phyloP scores from a whole-genome alignment of 108 stramenopile genomes.

The Discostella pseudostelligera region DNA sequence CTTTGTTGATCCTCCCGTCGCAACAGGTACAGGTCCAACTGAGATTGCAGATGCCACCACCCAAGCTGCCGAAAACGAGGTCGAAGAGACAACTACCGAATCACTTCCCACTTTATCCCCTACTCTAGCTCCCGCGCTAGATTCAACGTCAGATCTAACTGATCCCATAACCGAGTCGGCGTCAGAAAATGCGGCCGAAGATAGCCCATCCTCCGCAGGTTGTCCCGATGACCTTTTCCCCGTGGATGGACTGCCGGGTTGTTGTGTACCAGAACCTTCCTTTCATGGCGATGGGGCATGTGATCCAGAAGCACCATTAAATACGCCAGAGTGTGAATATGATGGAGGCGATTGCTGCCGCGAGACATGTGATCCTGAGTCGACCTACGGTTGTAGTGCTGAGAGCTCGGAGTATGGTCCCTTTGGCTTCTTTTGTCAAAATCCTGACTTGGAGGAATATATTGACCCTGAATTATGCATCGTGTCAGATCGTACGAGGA shows the following conservation, averaged over 20 bases:
- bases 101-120: neutral
- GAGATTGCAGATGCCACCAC: neutral
- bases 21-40: conserved; percentile 9
- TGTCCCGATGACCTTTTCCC: conserved; percentile 31
- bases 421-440: conserved; percentile 44
- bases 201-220: neutral
- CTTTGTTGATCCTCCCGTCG: neutral
- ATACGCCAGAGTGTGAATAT: conserved; percentile 75
- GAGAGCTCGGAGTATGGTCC: conserved; percentile 42
- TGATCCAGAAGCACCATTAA: conserved; percentile 78
- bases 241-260: conserved; percentile 37
- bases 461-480: conserved; percentile 35
- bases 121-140: neutral
- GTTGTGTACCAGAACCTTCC: conserved; percentile 44
- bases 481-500: conserved; percentile 36
- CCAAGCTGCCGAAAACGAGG: conserved; percentile 1
- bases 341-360: conserved; percentile 91
- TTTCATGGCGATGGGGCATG: conserved; percentile 50
- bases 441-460: conserved; percentile 34
- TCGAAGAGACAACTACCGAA: neutral
- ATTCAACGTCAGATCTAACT: neutral
- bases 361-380: conserved; percentile 57
- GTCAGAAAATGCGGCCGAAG: too few relatives aligned
- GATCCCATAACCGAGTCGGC: too few relatives aligned
- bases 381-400: conserved; percentile 31